Base-by-base conservation (phyloP, 75 land plant genomes). In the Cunninghamia lanceolata region DNA sequence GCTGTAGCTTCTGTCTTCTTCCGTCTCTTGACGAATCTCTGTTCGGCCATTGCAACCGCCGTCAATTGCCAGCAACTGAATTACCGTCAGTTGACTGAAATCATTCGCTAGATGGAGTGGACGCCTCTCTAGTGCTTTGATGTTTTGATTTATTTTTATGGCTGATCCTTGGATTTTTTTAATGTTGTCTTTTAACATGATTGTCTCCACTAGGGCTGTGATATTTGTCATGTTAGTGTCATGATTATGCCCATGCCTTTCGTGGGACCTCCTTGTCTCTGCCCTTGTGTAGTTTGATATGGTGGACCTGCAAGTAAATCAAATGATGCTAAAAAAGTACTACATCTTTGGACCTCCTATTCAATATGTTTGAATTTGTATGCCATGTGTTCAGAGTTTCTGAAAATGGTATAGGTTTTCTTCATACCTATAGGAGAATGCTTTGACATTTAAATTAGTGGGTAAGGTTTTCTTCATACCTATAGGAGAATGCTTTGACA, bases 11-110 rank as follows among this genome's bases (percentile, higher is more conserved):
- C 47, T 43, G 28, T 79, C 46, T 79, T 43, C 50, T 79, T 79
- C 82, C 82, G 47, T 40, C 82, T 79, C 21, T 79, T 79, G 82
- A 76, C 79, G 79, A 39, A 79, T 79, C n/a, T 79, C 32, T 43
- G 46, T 28, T 79, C 47, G n/a, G 45, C 82, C 30, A 28, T 43
- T 28, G 32, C 43, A 79, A 28, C 28, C 32, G 9, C 47, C 75
- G 75, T 71, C 75, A 71, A 71, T 34, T 71, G 36, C 13, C 75
- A 32, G 46, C 47, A 42, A 39, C 45, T 28, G 28, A 43, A 42
- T 79, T 79, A 1, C 82, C n/a, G 82, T 79, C 82, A 19, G 42
- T 39, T 36, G 79, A 38, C 21, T 76, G 79, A 76, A 38, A 35
- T 76, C 43, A 76, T 76, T 76, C n/a, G 3, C n/a, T 66, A 0